Evolutionary conservation across 805 yeast species (phyloP), one percentile per base, ranked within the genome.

Genomic region (Hanseniaspora hatyaiensis): DNA sequence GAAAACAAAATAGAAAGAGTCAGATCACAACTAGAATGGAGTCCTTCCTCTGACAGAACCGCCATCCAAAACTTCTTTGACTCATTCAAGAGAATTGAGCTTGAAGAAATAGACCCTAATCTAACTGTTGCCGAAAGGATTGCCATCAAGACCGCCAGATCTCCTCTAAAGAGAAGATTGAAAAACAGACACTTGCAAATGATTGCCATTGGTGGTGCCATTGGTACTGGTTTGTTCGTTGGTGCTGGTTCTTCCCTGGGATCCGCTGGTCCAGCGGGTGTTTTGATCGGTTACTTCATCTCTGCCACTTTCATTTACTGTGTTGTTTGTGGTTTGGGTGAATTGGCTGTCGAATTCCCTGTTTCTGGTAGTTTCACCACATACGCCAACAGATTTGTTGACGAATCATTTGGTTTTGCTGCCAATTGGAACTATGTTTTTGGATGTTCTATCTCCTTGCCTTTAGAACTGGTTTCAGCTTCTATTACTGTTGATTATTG

Each of bases 151-250:
- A 62, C 64, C 2, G 78, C 81, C 20, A 66, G 68, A 50, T 66
- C 83, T 4, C 87, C 83, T 2, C 66, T 81, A 51, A 65, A 73
- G 40, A 70, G 74, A 53, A 65, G 71, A 12, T 61, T 77, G 56
- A 76, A 74, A 55, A 62, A 66, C 38, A 72, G 82, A 65, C 74
- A 62, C 63, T 68, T 66, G 65, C 81, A 76, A 60, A 74, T 78
- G 78, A 74, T 78, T 52, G 80, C 85, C 32, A 71, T 80, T 46
- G 86, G 83, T 52, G 83, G 84, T 55, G 71, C 79, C 52, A 77
- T 80, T 52, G 86, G 87, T 61, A 77, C 84, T 28, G 94, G 92
- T 59, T 65, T 82, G 49, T 76, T 82, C 54, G 80, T 82, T 41
- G 84, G 85, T 58, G 71, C 83, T 20, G 86, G 85, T 52, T 65